phyloP scores from a whole-genome alignment of 108 stramenopile genomes.

The Nannochloropsis granulata region DNA sequence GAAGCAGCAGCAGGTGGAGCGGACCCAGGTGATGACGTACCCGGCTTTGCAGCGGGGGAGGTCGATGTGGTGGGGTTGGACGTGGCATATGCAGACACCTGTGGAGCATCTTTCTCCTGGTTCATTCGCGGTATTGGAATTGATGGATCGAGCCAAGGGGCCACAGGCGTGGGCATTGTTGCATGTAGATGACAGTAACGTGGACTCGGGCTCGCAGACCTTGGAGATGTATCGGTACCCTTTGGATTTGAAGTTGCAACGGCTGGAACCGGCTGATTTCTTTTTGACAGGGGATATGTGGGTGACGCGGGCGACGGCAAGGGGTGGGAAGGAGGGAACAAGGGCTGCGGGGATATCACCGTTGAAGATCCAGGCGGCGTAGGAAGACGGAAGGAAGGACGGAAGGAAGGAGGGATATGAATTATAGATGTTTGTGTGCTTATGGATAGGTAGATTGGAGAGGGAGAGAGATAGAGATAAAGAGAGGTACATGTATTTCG shows the following conservation, averaged over 20 bases:
- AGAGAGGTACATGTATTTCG: not conserved
- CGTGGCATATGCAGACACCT: constrained; percentile 43
- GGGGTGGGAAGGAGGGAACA: not conserved
- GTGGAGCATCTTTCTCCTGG: constrained; percentile 31
- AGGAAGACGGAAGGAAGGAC: not conserved
- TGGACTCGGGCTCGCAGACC: constrained; percentile 6
- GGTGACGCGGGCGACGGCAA: not conserved
- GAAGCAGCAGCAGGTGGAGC: constrained; percentile 1
- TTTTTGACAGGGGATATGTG: constrained; percentile 21
- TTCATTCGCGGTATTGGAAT: constrained; percentile 11
- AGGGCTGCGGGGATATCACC: not conserved
- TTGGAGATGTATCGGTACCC: constrained; percentile 27
- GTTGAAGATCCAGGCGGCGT: not conserved
- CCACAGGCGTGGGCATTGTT: constrained; percentile 13
- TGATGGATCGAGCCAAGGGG: constrained; percentile 4
- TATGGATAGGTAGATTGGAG: not conserved
- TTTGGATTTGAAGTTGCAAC: constrained; percentile 3
- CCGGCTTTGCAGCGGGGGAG: constrained; percentile 8
- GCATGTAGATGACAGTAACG: constrained; percentile 9
- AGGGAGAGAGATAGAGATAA: not conserved
- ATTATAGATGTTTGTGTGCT: too few species aligned
- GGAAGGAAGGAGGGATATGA: too few species aligned
- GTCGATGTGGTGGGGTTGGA: constrained; percentile 38
- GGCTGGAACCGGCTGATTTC: constrained; percentile 11
- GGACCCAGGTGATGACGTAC: constrained; percentile 5